Percentiles rank a stretch among this genome's conserved stretches.
phyloP scores from a whole-genome alignment of 1,139 yeast genomes.

The Spencermartinsiella ligniputridi region DNA sequence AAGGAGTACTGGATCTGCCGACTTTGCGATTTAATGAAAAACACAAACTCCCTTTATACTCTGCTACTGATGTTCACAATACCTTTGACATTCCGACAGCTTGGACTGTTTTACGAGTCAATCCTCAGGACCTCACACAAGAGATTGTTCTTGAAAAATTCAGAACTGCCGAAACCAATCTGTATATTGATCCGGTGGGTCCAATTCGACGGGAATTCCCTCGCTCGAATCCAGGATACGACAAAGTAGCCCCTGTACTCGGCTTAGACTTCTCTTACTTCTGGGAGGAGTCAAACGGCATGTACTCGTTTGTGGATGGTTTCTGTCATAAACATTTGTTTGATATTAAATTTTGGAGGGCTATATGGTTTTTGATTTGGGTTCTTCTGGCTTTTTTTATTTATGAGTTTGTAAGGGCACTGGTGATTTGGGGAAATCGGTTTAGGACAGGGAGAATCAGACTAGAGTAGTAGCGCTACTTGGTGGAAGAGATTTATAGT shows the following conservation, averaged over 20 bases:
- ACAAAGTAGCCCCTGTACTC: conserved; percentile 18
- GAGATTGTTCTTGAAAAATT: conserved; percentile 9
- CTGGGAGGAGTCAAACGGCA: conserved; percentile 23
- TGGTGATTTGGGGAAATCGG: background rate
- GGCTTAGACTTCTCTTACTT: conserved; percentile 23
- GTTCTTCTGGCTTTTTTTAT: conserved; percentile 9
- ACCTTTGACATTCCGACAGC: conserved; percentile 20
- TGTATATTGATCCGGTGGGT: conserved; percentile 22
- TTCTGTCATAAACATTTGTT: conserved; percentile 23
- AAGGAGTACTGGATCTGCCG: conserved; percentile 21
- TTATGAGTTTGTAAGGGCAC: conserved; percentile 8
- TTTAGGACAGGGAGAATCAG: background rate
- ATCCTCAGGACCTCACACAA: conserved; percentile 3
- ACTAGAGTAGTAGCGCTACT: no score
- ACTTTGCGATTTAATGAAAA: conserved; percentile 19
- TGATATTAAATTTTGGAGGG: conserved; percentile 12
- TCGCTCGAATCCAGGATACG: conserved; percentile 15
- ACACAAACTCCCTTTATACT: conserved; percentile 19
- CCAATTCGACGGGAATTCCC: conserved; percentile 18
- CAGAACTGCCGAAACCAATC: conserved; percentile 12
- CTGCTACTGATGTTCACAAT: conserved; percentile 24
- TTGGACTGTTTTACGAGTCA: conserved; percentile 21
- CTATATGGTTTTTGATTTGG: conserved; percentile 10
- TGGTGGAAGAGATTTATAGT: no score
- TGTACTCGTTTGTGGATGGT: conserved; percentile 26